A percentile compares a stretch with the other conserved stretches of the same genome.
Conservation (phyloP, 495 filamentous ascomycete species). For the Hyaloscypha variabilis region DNA sequence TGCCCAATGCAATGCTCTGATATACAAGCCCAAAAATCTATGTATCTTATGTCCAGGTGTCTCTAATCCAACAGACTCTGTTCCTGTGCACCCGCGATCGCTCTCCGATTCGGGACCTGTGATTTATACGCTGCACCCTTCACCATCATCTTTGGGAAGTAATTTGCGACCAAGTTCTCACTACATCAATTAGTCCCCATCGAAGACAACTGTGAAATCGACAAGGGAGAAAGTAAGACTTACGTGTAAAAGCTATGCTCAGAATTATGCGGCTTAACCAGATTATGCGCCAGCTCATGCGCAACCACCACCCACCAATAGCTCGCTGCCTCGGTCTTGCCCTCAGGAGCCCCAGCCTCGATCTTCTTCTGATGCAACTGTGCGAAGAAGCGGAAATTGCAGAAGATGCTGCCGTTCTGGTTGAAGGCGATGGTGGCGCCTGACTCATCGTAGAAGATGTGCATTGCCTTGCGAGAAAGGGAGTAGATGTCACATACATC, state of each 20-base stretch:
- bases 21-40: constrained; percentile 1
- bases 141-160: constrained; percentile 29
- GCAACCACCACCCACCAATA: constrained; percentile 94
- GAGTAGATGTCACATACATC: constrained; percentile 73
- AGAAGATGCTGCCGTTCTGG: constrained; percentile 81
- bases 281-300: constrained; percentile 93
- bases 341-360: constrained; percentile 28
- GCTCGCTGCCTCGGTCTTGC: constrained; percentile 65
- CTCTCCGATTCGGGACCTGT: neutral
- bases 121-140: constrained; percentile 12
- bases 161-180: constrained; percentile 25
- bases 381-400: constrained; percentile 86
- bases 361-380: constrained; percentile 65
- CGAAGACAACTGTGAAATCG: neutral
- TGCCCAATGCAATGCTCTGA: neutral
- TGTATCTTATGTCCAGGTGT: neutral
- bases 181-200: neutral
- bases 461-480: constrained; percentile 61
- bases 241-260: constrained; percentile 87
- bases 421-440: constrained; percentile 94
- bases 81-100: neutral
- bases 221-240: constrained; percentile 29
- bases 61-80: constrained; percentile 25
- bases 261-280: constrained; percentile 76
- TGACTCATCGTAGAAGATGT: constrained; percentile 83